Base-by-base conservation (phyloP, 2,329 filamentous ascomycete species). In the Penicillium palitans region DNA sequence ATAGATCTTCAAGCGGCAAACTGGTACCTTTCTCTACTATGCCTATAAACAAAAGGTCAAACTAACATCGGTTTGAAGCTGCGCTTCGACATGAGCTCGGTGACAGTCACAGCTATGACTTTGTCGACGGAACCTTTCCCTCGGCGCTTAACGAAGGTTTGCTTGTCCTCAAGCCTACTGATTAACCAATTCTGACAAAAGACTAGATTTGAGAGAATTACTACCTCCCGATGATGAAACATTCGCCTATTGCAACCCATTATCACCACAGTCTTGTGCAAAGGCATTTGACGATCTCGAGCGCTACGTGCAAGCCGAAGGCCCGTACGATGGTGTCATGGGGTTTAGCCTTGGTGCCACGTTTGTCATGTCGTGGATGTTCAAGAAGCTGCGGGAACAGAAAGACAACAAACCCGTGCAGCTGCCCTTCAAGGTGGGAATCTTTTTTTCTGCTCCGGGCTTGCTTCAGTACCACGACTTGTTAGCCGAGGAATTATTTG, bases 321-420 rank as follows among this genome's bases (percentile, higher is more conserved):
- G 66, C 0, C 69, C 69, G 1, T 72, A 68, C 27, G 69, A 72
- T 25, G 69, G 65, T 12, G 57, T 71, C 10, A 60, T 72, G 13
- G 70, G 66, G 6, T 72, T 71, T 51, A 68, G 64, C 35, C 57
- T 68, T 24, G 68, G 67, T 7, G 68, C 60, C 9, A 62, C 66
- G 0, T 59, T 71, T 27, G 63, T 65, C 2, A 54, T 63, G 3
- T 56, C 55, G 5, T 66, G 58, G 29, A 51, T 70, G 35, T 33
- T 61, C 12, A 24, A 62, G 6, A 50, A 41, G 21, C 21, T 51
- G n/a, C 55, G 55, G 2, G 47, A 63, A 13, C 42, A 58, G 24
- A 33, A 47, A 37, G 13, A 52, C 10, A 40, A 52, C 13, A 29
- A 49, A 25, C 9, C 37, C 2, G 49, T 35, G 10, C 33, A 51